Evolutionary conservation across 2,329 filamentous ascomycete species (phyloP), one percentile per base, ranked within the genome.

Genomic region (Fusarium sp.): DNA sequence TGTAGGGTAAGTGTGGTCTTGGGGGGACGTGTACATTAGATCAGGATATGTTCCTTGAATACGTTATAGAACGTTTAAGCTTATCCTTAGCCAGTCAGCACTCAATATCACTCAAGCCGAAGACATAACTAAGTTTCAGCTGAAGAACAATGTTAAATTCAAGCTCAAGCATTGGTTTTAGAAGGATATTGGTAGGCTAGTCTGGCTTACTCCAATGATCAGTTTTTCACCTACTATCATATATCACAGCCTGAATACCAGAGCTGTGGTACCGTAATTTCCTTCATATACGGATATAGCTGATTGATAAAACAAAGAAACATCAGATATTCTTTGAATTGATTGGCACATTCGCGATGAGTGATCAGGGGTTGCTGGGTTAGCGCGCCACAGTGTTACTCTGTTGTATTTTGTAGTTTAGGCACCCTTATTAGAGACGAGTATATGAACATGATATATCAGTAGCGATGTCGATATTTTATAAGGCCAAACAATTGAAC

Each of bases 391-490:
- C 4, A 40, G 4, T 27, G 20, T 32, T 30, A 25, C 23, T 35
- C 30, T 30, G 32, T 14, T 32, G 41, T 25, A 39, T 45, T 39
- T 43, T n/a, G 44, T 54, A 45, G n/a, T 54, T 66, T 69, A 68
- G 65, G 65, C 65, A 68, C 20, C 61, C 62, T n/a, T 30, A 58
- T 65, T 65, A 19, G 35, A 25, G 4, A 39, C n/a, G 13, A 43
- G 9, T 51, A 69, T 67, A 55, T 56, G 50, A 44, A 45, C 30
- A 30, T 17, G 33, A 32, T n/a, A 33, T 44, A 13, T 25, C 50
- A 22, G 33, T 17, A 23, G 23, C 20, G 4, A 27, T 17, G 25
- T 27, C 25, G 23, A 14, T 19, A 32, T n/a, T 9, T 8, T 14
- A n/a, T 37, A 10, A 19, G 17, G 19, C 0, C 7, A 57, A 20